These are phyloP conservation scores for Picochlorum sp. DNA, from an alignment of 139 green algal species.

Conservation along the genomic window DNA sequence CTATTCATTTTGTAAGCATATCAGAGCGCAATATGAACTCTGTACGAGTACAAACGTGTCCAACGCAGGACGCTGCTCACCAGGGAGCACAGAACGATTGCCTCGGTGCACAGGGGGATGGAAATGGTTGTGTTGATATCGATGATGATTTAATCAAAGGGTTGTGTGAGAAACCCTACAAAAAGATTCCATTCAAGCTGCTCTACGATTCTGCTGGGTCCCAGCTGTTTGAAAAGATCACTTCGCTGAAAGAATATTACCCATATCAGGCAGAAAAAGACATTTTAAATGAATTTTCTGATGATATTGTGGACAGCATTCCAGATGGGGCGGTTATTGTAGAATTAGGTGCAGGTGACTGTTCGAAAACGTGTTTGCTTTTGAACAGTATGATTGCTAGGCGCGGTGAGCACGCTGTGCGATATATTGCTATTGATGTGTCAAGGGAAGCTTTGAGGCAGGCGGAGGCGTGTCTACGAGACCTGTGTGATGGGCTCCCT, in stretches of 20 bases:
- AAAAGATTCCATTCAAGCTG: slow-evolving; percentile 7
- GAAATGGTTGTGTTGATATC: no score
- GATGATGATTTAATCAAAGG: neutral
- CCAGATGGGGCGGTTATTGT: slow-evolving; percentile 28
- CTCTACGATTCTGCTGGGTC: slow-evolving; percentile 21
- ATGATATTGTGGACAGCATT: slow-evolving; percentile 33
- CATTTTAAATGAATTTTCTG: slow-evolving; percentile 20
- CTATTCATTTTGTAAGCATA: no score
- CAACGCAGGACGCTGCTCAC: no score
- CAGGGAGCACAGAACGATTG: no score
- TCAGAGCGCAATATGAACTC: no score
- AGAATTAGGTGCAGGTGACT: slow-evolving; percentile 47
- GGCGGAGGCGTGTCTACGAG: slow-evolving; percentile 21
- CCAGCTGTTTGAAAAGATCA: slow-evolving; percentile 16
- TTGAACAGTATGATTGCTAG: slow-evolving; percentile 25
- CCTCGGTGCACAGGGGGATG: no score
- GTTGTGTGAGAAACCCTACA: neutral
- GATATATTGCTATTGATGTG: slow-evolving; percentile 46
- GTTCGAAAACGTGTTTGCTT: slow-evolving; percentile 39
- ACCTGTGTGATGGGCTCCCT: neutral
- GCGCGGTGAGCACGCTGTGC: slow-evolving; percentile 18
- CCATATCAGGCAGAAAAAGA: slow-evolving; percentile 14
- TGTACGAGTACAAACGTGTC: no score
- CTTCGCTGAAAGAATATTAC: slow-evolving; percentile 18
- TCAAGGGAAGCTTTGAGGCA: slow-evolving; percentile 39